Conservation (phyloP, 2,329 filamentous ascomycete species). For the Colletotrichum falcatum region DNA sequence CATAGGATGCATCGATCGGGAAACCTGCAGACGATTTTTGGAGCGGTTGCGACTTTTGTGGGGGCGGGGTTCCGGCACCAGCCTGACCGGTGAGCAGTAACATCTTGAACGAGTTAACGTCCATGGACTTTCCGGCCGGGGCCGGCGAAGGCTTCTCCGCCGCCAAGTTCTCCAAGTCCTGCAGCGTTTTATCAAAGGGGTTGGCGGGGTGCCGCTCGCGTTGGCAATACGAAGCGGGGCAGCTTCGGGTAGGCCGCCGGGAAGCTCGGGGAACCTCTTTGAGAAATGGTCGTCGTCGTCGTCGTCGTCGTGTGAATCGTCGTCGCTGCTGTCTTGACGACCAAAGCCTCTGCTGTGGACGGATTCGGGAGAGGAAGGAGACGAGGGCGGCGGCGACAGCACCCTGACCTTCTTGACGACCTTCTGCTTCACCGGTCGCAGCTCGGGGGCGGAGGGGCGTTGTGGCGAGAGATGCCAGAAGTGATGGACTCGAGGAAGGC, state of each 20-base stretch:
- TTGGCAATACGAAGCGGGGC: conserved; percentile 40
- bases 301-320: conserved; percentile 48
- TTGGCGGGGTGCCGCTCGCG: conserved; percentile 55
- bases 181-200: conserved; percentile 68
- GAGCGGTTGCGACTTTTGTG: conserved; percentile 46
- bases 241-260: conserved; percentile 34
- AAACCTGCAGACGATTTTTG: conserved; percentile 64
- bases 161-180: conserved; percentile 59
- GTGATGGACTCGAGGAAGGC: conserved; percentile 47
- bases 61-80: conserved; percentile 43
- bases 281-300: conserved; percentile 41
- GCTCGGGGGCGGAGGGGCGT: conserved; percentile 42
- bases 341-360: conserved; percentile 42
- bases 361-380: conserved; percentile 62
- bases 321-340: conserved; percentile 44
- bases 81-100: conserved; percentile 80
- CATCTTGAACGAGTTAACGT: conserved; percentile 83
- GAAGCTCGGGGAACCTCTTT: conserved; percentile 40
- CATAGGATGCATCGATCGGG: conserved; percentile 27
- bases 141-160: conserved; percentile 48
- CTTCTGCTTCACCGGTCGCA: conserved; percentile 56
- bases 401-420: conserved; percentile 76
- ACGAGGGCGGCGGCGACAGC: conserved; percentile 72
- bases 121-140: conserved; percentile 61
- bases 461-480: conserved; percentile 44